These are phyloP conservation scores for Globisporangium takayamanum DNA, from an alignment of 352 stramenopile genomes.

Conservation along the genomic window DNA sequence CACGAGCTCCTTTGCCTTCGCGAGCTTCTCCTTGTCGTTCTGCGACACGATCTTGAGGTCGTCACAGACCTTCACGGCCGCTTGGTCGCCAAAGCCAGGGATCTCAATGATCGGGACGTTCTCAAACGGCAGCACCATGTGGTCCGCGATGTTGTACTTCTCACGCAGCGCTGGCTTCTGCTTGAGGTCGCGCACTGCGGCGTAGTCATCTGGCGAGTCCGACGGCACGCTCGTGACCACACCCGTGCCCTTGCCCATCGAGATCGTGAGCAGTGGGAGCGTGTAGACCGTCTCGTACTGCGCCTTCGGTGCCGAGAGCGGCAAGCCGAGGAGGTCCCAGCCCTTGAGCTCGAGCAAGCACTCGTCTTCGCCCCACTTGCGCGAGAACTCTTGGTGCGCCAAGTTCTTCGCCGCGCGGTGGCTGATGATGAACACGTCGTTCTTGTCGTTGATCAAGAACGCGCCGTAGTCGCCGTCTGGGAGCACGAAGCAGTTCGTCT, in stretches of 20 bases:
- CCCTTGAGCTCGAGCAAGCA: conserved; percentile 91
- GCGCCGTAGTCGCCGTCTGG: conserved; percentile 98
- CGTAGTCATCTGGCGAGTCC: conserved; percentile 99
- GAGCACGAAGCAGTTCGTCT: conserved; percentile 99
- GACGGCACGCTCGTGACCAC: conserved; percentile 99
- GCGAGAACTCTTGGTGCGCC: conserved; percentile 92
- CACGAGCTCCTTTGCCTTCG: conserved; percentile 96
- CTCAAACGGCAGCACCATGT: conserved; percentile 98
- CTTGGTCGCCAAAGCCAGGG: conserved; percentile 95
- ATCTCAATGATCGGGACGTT: conserved; percentile 99
- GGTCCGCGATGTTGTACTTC: conserved; percentile 97
- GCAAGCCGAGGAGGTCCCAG: conserved; percentile 95
- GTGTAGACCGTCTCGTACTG: conserved; percentile 99
- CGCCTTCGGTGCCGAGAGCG: conserved; percentile 93
- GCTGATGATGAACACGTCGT: conserved; percentile 95
- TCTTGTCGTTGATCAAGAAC: conserved; percentile 92
- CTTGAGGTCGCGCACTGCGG: conserved; percentile 97
- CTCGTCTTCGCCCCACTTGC: conserved; percentile 85
- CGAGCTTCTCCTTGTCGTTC: conserved; percentile 99
- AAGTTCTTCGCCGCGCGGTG: conserved; percentile 91
- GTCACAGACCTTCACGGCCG: conserved; percentile 94
- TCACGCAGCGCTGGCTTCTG: conserved; percentile 96
- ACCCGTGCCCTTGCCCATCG: conserved; percentile 98
- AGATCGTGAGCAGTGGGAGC: conserved; percentile 98
- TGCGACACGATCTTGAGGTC: conserved; percentile 98